Base-by-base conservation (phyloP, 2,329 filamentous ascomycete species). In the Aspergillus texensis region DNA sequence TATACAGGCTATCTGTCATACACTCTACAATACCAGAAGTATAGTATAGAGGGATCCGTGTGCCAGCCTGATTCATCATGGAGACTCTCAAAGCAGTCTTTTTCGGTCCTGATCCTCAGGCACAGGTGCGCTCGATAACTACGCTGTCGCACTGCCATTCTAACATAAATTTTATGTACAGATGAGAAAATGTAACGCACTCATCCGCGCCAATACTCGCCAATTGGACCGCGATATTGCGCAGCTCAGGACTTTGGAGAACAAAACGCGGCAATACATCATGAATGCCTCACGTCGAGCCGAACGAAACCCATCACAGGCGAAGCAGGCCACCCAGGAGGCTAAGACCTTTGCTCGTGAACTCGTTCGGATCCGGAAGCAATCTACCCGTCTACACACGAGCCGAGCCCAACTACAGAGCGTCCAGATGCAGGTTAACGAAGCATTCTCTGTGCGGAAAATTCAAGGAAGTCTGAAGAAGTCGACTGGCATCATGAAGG, bases 351-450 rank as follows among this genome's bases (percentile, higher is more conserved):
- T 97, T 78, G 95, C 95, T 28, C 86, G 89, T 69, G 94, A 97
- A 79, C 86, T 98, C 57, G 88, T 98, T 67, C 89, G 91, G 58
- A 87, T 92, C 64, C 91, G 95, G 68, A 92, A 90, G 76, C 89
- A 93, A 67, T 86, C 85, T 21, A 81, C 85, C 34, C 88, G 95
- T 5, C 85, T 98, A 45, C 85, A 90, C 21, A 98, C 94, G 0
- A 91, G 90, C 72, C 96, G 96, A 77, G 95, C 95, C 2, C 95
- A 98, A 80, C 86, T 99, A 55, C 89, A 90, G 75, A 94, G 91
- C 69, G 94, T 99, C 50, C 90, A 94, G 79, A 96, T 98, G 93
- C 95, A 98, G 80, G 94, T 99, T 74, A 93, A 94, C 74, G 94
- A 98, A 81, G 94, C 95, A 1, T 98, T 98, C 78, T 92, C 93